These are phyloP conservation scores for Carpinus viminea DNA, from an alignment of 306 rosid species.

Conservation along the genomic window DNA sequence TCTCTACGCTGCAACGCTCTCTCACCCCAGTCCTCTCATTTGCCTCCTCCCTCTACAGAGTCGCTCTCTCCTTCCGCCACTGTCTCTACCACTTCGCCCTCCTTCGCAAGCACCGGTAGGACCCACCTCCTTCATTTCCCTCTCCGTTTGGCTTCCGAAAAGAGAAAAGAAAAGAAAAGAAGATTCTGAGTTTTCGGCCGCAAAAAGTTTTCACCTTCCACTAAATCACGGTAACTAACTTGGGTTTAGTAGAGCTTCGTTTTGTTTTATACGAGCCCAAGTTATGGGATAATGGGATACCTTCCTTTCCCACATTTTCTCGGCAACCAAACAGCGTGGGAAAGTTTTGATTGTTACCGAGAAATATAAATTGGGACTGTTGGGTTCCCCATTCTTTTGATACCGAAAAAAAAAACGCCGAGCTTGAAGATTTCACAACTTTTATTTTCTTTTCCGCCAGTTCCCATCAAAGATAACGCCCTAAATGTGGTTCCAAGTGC, in stretches of 20 bases:
- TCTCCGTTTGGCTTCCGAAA: constrained; percentile 6
- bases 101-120: constrained; percentile 54
- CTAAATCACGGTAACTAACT: neutral
- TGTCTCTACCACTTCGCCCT: constrained; percentile 50
- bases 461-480: neutral
- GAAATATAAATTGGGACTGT: neutral
- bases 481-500: neutral
- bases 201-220: neutral
- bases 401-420: neutral
- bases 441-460: neutral
- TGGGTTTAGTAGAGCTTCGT: neutral
- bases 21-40: constrained; percentile 62
- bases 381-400: neutral
- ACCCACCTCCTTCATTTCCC: neutral
- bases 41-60: constrained; percentile 59
- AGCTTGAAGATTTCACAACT: neutral
- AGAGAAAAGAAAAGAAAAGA: neutral
- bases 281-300: neutral
- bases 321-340: neutral
- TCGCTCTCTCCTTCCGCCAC: constrained; percentile 64
- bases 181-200: neutral
- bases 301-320: neutral
- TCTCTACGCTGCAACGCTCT: constrained; percentile 51
- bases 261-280: neutral
- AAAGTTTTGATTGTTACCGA: neutral